A percentile compares a stretch with the other conserved stretches of the same genome.
phyloP scores from a whole-genome alignment of 2,329 filamentous ascomycete genomes.

The Fusarium hainanense region DNA sequence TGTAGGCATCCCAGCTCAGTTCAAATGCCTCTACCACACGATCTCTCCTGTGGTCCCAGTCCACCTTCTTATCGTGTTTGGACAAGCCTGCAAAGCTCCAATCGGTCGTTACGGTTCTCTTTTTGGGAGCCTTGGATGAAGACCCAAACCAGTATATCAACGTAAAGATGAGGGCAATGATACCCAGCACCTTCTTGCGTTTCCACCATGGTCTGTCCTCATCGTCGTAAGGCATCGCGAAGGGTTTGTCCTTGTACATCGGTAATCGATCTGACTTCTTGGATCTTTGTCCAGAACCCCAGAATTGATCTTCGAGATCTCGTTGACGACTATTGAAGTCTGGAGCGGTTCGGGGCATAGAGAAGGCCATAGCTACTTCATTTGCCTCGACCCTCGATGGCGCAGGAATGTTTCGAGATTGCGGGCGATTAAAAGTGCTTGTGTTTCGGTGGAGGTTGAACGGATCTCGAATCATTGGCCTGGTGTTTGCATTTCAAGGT shows the following conservation, averaged over 20 bases:
- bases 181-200: constrained; percentile 69
- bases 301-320: constrained; percentile 72
- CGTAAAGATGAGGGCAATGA: constrained; percentile 65
- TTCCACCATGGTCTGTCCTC: constrained; percentile 67
- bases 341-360: constrained; percentile 75
- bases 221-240: constrained; percentile 68
- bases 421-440: constrained; percentile 62
- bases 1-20: constrained; percentile 92
- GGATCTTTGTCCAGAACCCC: constrained; percentile 62
- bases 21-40: constrained; percentile 90
- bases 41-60: constrained; percentile 84
- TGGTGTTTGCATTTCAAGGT: constrained; percentile 47
- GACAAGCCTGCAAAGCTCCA: constrained; percentile 70
- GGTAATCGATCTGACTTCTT: constrained; percentile 66
- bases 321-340: constrained; percentile 74
- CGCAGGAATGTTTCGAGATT: constrained; percentile 57
- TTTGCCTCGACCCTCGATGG: constrained; percentile 62
- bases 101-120: constrained; percentile 54
- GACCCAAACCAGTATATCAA: constrained; percentile 78
- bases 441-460: constrained; percentile 56
- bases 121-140: constrained; percentile 53
- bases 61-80: constrained; percentile 58
- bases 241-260: constrained; percentile 99
- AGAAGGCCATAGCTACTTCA: constrained; percentile 71
- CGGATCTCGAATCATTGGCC: constrained; percentile 57